phyloP scores from a whole-genome alignment of 2,329 filamentous ascomycete genomes.

The Aspergillus sojae region DNA sequence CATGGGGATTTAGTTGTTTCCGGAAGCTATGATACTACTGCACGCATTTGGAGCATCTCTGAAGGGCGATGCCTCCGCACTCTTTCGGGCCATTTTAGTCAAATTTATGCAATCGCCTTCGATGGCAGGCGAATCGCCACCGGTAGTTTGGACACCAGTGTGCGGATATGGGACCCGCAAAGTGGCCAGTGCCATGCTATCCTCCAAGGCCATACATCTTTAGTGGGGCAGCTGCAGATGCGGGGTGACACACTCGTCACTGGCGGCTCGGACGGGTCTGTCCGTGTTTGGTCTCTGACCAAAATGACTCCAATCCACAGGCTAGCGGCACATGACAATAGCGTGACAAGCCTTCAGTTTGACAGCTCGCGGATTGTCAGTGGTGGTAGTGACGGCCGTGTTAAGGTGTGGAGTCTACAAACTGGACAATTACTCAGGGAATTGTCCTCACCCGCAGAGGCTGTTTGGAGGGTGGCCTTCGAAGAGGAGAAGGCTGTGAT shows the following conservation, averaged over 20 bases:
- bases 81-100: slow-evolving; percentile 91
- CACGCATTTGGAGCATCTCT: slow-evolving; percentile 96
- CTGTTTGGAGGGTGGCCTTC: slow-evolving; percentile 96
- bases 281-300: slow-evolving; percentile 92
- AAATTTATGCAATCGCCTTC: slow-evolving; percentile 98
- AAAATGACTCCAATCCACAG: slow-evolving; percentile 91
- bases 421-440: slow-evolving; percentile 89
- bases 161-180: slow-evolving; percentile 91
- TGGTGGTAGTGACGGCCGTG: slow-evolving; percentile 93
- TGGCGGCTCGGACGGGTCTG: slow-evolving; percentile 92
- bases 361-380: slow-evolving; percentile 94
- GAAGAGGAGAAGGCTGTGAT: slow-evolving; percentile 98
- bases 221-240: slow-evolving; percentile 96
- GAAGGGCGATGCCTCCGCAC: slow-evolving; percentile 91
- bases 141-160: slow-evolving; percentile 93
- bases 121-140: slow-evolving; percentile 92
- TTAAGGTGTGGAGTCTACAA: slow-evolving; percentile 97
- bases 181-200: slow-evolving; percentile 88
- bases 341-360: slow-evolving; percentile 95
- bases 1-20: slow-evolving; percentile 97
- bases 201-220: slow-evolving; percentile 92
- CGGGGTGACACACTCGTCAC: slow-evolving; percentile 92
- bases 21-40: slow-evolving; percentile 95
- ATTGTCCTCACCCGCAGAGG: slow-evolving; percentile 86
- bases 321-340: slow-evolving; percentile 95